Conservation (phyloP, 441 rosid genomes). For the Populus hybrid region DNA sequence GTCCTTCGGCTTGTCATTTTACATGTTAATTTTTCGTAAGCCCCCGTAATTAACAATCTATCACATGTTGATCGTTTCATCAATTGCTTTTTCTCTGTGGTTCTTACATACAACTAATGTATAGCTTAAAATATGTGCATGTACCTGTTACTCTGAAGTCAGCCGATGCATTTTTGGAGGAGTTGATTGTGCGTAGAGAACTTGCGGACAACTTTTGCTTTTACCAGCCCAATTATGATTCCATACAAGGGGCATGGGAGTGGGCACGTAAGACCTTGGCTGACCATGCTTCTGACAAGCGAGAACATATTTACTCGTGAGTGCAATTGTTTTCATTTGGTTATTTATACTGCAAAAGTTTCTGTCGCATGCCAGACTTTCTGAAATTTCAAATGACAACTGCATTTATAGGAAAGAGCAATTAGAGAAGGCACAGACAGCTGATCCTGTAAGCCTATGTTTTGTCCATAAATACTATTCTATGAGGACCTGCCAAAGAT, state of each 20-base stretch:
- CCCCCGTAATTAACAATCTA: background rate
- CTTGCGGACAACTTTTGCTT: slow-evolving; percentile 88
- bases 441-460: slow-evolving; percentile 65
- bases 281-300: slow-evolving; percentile 79
- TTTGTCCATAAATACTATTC: background rate
- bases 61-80: background rate
- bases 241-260: slow-evolving; percentile 87
- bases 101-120: slow-evolving; percentile 8
- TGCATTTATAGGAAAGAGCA: slow-evolving; percentile 67
- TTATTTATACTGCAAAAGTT: slow-evolving; percentile 8
- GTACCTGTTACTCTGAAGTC: slow-evolving; percentile 52
- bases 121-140: slow-evolving; percentile 19
- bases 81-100: background rate
- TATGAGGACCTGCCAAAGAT: background rate
- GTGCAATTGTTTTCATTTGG: slow-evolving; percentile 26
- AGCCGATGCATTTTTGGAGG: slow-evolving; percentile 83
- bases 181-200: slow-evolving; percentile 83
- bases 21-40: background rate
- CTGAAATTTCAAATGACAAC: slow-evolving; percentile 11
- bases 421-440: slow-evolving; percentile 85
- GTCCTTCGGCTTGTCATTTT: background rate
- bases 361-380: background rate
- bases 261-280: slow-evolving; percentile 83
- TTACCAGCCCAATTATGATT: slow-evolving; percentile 85
- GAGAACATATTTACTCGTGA: slow-evolving; percentile 76